A percentile compares a stretch with the other conserved stretches of the same genome.
phyloP scores from a whole-genome alignment of 2,329 filamentous ascomycete genomes.

The Tolypocladium ovalisporum region DNA sequence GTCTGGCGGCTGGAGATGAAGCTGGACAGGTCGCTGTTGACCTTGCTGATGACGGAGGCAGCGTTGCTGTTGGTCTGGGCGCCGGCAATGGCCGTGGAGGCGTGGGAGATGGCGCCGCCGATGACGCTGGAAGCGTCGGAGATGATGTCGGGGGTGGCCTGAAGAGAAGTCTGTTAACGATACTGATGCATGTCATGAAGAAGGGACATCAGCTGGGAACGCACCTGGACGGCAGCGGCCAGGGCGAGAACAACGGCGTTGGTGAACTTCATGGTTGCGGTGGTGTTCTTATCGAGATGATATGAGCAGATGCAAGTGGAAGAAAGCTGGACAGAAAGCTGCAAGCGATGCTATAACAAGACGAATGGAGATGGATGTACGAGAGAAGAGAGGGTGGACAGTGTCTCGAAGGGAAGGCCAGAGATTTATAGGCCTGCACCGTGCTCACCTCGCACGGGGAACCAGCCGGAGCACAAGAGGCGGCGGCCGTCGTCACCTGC shows the following conservation, averaged over 20 bases:
- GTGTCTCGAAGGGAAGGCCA: neutral
- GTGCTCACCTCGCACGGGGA: neutral
- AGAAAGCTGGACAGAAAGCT: neutral
- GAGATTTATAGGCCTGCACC: neutral
- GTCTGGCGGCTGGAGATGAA: slow-evolving; percentile 1
- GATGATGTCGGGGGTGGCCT: slow-evolving; percentile 1
- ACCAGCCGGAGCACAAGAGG: no score
- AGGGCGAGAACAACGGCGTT: slow-evolving; percentile 19
- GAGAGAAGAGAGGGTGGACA: neutral
- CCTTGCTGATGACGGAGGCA: slow-evolving; percentile 3
- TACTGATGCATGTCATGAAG: neutral
- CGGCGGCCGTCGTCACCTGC: neutral
- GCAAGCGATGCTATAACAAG: neutral
- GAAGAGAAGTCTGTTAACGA: neutral
- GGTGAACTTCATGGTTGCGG: slow-evolving; percentile 26
- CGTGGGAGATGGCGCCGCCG: slow-evolving; percentile 1
- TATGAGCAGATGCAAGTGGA: neutral
- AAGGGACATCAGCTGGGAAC: neutral
- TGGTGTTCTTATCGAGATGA: neutral
- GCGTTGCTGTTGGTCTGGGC: neutral
- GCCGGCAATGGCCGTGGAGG: neutral
- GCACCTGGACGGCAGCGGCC: slow-evolving; percentile 19
- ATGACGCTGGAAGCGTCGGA: neutral
- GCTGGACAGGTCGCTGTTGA: slow-evolving; percentile 2
- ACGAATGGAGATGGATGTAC: neutral